phyloP scores from a whole-genome alignment of 2,329 filamentous ascomycete genomes.

The Exophiala phaeomuriformis region DNA sequence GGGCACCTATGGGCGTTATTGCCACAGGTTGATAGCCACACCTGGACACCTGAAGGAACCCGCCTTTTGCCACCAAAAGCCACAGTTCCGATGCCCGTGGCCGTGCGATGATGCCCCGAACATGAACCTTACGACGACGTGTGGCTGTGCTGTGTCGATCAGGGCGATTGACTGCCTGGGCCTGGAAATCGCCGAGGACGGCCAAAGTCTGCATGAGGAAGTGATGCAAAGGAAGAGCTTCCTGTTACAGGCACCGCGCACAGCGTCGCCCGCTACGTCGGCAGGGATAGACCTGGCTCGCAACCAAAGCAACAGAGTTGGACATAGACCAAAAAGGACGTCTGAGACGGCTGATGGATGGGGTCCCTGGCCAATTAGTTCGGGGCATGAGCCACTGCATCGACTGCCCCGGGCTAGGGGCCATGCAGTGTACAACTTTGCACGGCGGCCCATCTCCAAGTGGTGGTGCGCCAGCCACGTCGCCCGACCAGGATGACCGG shows the following conservation, averaged over 20 bases:
- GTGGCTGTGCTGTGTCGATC: constrained; percentile 18
- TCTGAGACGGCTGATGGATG: background rate
- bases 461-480: constrained; percentile 5
- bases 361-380: background rate
- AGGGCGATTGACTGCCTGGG: constrained; percentile 10
- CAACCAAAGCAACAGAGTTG: background rate
- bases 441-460: background rate
- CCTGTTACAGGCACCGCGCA: background rate
- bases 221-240: background rate
- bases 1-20: background rate
- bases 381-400: background rate
- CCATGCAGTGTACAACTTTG: too few relatives aligned
- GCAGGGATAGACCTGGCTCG: background rate
- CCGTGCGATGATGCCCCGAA: background rate
- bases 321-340: background rate
- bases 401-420: too few relatives aligned
- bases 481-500: background rate
- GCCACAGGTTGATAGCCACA: background rate
- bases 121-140: background rate
- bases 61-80: constrained; percentile 1
- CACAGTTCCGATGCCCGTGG: background rate
- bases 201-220: background rate
- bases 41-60: background rate
- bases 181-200: background rate
- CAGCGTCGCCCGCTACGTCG: background rate